Base-by-base conservation (phyloP, 257 asterid genomes). In the Solanum medicagineum region DNA sequence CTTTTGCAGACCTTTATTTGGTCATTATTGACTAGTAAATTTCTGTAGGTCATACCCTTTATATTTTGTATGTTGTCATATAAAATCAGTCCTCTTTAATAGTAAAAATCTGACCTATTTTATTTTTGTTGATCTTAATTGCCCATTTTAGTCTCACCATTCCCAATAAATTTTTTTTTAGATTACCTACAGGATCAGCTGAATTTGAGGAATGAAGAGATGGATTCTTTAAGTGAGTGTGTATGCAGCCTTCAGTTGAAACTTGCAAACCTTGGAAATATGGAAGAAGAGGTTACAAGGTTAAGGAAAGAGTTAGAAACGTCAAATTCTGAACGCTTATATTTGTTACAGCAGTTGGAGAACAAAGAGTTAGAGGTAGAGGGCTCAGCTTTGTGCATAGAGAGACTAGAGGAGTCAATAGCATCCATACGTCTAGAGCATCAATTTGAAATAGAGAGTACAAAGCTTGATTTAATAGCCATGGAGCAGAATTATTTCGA, bases 151-250 rank as follows among this genome's bases (percentile, higher is more conserved):
- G 73, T 79, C 87, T 87, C 83, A 86, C 81, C 51, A 55, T 65
- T 86, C 83, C 84, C 62, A 85, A 84, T 81, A 63, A 56, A 84
- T 85, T 87, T 86, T 86, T 85, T 87, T 87, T 62, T 90, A 96
- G 99, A 96, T 91, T 96, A 93, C 89, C 91, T 96, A 92, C 98
- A 93, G 94, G 99, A 94, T 90, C 98, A 94, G 87, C 90, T 96
- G 59, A 89, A 91, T 86, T 86, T 83, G 86, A 94, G 92, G 88
- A 92, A 91, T 91, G 88, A 86, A 10, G 92, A 91, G 86, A 89
- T 88, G 49, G 86, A 88, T 86, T 87, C 86, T 87, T 87, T 92
- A 2, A 89, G 86, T 19, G 92, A 93, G 89, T 91, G 91, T 62
- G 81, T 91, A 20, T 85, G 91, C 90, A 87, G 88, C 88, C 94